These are phyloP conservation scores for Gracilariopsis chorda DNA, from an alignment of 23 red algal genomes.

Conservation along the genomic window DNA sequence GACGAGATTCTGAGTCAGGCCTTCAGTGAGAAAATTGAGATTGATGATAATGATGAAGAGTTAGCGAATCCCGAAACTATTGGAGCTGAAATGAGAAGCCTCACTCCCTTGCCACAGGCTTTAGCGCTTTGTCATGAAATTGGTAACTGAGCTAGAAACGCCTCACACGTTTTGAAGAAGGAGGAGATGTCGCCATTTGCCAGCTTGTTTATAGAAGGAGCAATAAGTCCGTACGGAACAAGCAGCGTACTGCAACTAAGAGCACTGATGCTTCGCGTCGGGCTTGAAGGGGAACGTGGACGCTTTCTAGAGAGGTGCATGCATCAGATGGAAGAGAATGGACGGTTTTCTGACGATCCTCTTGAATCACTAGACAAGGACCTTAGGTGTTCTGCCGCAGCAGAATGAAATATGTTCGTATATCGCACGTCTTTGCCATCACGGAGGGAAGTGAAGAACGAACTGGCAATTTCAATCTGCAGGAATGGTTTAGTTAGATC, in stretches of 20 bases:
- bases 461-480: constrained; percentile 70
- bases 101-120: constrained; percentile 33
- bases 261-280: constrained; percentile 53
- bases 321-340: constrained; percentile 76
- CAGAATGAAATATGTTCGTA: constrained; percentile 33
- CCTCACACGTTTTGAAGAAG: constrained; percentile 2
- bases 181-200: constrained; percentile 37
- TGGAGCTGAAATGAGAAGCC: neutral
- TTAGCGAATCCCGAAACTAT: too few species aligned
- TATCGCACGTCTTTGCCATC: constrained; percentile 53
- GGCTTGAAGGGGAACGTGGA: constrained; percentile 49
- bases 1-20: neutral
- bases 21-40: neutral
- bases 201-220: neutral
- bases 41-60: constrained; percentile 3
- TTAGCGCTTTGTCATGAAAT: neutral
- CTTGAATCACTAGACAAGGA: neutral
- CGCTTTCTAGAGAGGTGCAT: constrained; percentile 77
- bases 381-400: neutral
- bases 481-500: constrained; percentile 81
- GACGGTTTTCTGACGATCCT: constrained; percentile 24
- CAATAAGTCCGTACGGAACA: neutral
- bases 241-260: constrained; percentile 28
- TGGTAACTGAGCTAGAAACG: neutral
- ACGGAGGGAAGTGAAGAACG: constrained; percentile 70